Conservation (phyloP, 2,329 filamentous ascomycete species). For the Pseudocercospora crystallina region DNA sequence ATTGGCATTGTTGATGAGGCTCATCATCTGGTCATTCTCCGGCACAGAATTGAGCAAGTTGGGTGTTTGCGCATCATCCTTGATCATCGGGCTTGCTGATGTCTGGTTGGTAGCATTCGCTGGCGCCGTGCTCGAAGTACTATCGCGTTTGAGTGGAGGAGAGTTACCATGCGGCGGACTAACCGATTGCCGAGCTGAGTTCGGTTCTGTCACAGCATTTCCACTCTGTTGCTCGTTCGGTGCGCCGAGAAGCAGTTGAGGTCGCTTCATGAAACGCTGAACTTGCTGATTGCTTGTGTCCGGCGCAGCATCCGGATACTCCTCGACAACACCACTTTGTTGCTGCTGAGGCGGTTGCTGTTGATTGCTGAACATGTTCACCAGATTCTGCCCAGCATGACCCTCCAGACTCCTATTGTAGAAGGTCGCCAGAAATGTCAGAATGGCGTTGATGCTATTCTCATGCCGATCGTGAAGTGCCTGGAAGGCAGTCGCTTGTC, state of each 20-base stretch:
- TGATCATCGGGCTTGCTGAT: constrained; percentile 37
- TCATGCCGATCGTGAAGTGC: constrained; percentile 93
- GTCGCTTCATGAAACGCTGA: constrained; percentile 31
- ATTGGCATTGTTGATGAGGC: constrained; percentile 50
- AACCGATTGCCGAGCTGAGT: constrained; percentile 26
- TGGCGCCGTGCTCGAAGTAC: constrained; percentile 12
- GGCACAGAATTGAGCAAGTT: constrained; percentile 36
- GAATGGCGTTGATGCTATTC: constrained; percentile 97
- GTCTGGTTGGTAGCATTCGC: constrained; percentile 4
- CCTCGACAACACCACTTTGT: constrained; percentile 63
- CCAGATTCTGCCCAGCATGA: constrained; percentile 73
- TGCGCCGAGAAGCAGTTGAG: constrained; percentile 32
- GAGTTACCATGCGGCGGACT: constrained; percentile 27
- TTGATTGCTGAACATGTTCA: constrained; percentile 73
- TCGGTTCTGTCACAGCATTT: constrained; percentile 25
- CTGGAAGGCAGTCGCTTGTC: constrained; percentile 85
- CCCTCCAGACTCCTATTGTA: constrained; percentile 92
- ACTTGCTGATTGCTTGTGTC: constrained; percentile 31
- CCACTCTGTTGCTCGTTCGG: constrained; percentile 12
- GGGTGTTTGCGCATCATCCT: constrained; percentile 42
- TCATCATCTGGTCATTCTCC: constrained; percentile 52
- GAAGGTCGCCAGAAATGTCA: constrained; percentile 94
- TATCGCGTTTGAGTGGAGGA: constrained; percentile 18
- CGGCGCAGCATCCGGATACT: constrained; percentile 48
- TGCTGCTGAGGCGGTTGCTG: constrained; percentile 35